Percentiles rank a stretch among this genome's conserved stretches.
These are phyloP conservation scores for Avena atlantica DNA, from an alignment of 176 grass and related monocot genomes.

Conservation along the genomic window DNA sequence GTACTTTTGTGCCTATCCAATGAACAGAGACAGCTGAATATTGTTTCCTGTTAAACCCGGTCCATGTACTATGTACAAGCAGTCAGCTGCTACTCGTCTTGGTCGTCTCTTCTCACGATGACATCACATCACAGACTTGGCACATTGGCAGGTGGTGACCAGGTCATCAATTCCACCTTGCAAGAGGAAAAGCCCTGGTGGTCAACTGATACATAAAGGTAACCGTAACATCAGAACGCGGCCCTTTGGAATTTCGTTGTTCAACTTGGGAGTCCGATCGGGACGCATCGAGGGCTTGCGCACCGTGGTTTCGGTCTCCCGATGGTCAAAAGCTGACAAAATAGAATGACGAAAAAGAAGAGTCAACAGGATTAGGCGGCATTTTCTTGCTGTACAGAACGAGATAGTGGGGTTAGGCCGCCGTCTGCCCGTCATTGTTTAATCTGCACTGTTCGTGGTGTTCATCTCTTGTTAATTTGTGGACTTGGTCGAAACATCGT, in stretches of 20 bases:
- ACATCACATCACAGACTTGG: not conserved
- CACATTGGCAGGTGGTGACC: not conserved
- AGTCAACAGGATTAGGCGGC: conserved; percentile 2
- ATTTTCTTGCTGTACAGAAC: not conserved
- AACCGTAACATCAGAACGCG: not conserved
- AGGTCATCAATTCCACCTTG: conserved; percentile 15
- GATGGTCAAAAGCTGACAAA: not conserved
- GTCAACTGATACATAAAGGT: not conserved
- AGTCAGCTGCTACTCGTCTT: not conserved
- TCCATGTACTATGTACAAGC: not conserved
- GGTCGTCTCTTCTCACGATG: conserved; percentile 7
- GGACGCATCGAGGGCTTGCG: no score
- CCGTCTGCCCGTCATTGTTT: not conserved
- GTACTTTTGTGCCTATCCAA: not conserved
- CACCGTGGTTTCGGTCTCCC: not conserved
- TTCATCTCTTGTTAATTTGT: not conserved
- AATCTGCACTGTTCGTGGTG: not conserved
- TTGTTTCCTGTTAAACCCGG: not conserved
- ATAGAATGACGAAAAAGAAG: not conserved
- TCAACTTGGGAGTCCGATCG: not conserved
- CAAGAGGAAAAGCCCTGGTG: not conserved
- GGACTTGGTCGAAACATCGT: no score
- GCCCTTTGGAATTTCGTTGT: not conserved
- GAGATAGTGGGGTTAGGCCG: conserved; percentile 32
- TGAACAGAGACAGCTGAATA: not conserved